Percentiles rank a stretch among this genome's conserved stretches.
These are phyloP conservation scores for Deuterostichococcus epilithicus DNA, from an alignment of 139 green algal genomes.

Conservation along the genomic window DNA sequence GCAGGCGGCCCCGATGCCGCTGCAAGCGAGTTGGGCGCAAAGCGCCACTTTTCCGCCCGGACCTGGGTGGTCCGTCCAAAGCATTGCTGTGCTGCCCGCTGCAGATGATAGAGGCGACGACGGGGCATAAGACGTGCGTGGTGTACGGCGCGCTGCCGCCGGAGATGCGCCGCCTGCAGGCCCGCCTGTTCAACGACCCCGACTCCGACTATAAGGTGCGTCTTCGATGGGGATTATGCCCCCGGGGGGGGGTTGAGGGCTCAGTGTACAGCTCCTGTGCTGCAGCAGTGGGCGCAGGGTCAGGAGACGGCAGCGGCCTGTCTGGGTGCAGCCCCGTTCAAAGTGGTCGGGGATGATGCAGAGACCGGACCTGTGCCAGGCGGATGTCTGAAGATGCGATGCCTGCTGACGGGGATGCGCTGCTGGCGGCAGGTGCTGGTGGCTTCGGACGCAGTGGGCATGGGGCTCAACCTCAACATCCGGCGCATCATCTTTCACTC, in stretches of 20 bases:
- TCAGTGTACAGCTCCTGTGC: background rate
- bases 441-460: conserved; percentile 92
- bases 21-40: no score
- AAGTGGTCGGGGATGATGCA: no score
- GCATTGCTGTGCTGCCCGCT: conserved; percentile 16
- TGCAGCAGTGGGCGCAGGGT: no score
- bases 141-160: conserved; percentile 88
- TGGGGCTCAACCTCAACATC: conserved; percentile 98
- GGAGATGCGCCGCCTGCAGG: conserved; percentile 77
- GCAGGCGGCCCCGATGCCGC: no score
- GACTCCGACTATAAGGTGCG: conserved; percentile 44
- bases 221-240: no score
- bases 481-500: conserved; percentile 82
- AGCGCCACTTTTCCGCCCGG: no score
- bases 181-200: conserved; percentile 84
- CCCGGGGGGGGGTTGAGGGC: conserved; percentile 2
- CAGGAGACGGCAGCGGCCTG: no score
- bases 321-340: no score
- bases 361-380: no score
- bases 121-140: conserved; percentile 50
- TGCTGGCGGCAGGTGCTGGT: conserved; percentile 64
- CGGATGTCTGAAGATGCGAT: no score
- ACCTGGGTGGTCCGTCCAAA: no score
- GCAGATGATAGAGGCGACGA: conserved; percentile 47
- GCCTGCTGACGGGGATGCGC: conserved; percentile 7